Evolutionary conservation across 129 eudicot genomes (phyloP).

Genomic region (Centella asiatica): DNA sequence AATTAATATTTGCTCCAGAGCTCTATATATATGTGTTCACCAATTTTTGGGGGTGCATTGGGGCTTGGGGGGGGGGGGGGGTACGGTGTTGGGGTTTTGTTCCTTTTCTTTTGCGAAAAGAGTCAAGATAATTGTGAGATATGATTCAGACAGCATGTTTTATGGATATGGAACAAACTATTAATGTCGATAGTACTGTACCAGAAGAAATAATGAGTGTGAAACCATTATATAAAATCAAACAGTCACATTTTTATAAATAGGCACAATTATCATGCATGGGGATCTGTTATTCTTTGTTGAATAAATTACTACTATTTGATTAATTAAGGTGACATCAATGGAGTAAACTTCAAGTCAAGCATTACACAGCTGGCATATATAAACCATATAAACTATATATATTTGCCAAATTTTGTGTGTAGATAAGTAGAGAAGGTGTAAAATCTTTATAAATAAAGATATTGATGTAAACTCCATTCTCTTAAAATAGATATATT

Average conservation of each 20-base stretch:
- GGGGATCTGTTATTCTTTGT: slow-evolving; percentile 19
- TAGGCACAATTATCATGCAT: slow-evolving; percentile 9
- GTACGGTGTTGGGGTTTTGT: too few relatives aligned
- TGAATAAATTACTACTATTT: slow-evolving; percentile 1
- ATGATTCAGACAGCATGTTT: background rate
- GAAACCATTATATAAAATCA: background rate
- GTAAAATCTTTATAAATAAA: too few relatives aligned
- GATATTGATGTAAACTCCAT: too few relatives aligned
- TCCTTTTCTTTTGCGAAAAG: background rate
- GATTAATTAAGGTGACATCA: slow-evolving; percentile 9
- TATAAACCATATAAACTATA: too few relatives aligned
- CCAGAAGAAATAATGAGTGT: background rate
- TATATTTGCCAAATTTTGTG: too few relatives aligned
- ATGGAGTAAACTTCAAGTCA: slow-evolving; percentile 9
- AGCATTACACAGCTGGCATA: slow-evolving; percentile 16
- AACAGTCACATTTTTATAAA: background rate
- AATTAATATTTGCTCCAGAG: too few relatives aligned
- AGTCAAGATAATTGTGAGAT: background rate
- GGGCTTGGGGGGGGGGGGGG: too few relatives aligned
- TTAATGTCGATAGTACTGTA: background rate
- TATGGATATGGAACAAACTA: background rate
- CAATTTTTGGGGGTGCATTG: too few relatives aligned
- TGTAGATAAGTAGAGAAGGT: too few relatives aligned
- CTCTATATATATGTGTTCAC: too few relatives aligned
- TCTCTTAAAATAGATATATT: too few relatives aligned